A percentile compares a stretch with the other conserved stretches of the same genome.
phyloP scores from a whole-genome alignment of 345 rosid genomes.

The Litchi chinensis region DNA sequence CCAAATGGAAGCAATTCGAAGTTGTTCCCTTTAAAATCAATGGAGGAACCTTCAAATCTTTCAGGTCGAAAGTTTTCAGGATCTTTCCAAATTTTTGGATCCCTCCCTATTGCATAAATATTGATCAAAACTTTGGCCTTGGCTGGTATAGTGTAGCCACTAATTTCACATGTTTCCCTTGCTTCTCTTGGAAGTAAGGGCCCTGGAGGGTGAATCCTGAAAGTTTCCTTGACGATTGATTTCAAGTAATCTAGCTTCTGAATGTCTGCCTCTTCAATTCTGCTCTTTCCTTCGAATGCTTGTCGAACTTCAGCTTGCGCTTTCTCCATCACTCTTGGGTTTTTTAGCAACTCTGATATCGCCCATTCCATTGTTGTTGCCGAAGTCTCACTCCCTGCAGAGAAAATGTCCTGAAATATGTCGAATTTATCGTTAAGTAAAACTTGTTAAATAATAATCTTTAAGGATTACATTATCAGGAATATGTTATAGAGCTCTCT shows the following conservation, averaged over 20 bases:
- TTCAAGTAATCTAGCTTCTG: slow-evolving; percentile 16
- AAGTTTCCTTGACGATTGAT: slow-evolving; percentile 25
- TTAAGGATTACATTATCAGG: not conserved
- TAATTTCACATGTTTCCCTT: slow-evolving; percentile 25
- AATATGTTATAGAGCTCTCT: not conserved
- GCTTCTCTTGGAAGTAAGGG: slow-evolving; percentile 31
- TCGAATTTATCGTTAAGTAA: not conserved
- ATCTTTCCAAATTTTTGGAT: slow-evolving; percentile 27
- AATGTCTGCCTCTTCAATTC: slow-evolving; percentile 23
- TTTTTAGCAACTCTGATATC: slow-evolving; percentile 23
- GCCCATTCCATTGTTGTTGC: slow-evolving; percentile 30
- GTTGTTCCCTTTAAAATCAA: slow-evolving; percentile 22
- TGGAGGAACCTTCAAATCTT: slow-evolving; percentile 16
- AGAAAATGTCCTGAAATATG: slow-evolving; percentile 21
- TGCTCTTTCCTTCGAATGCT: slow-evolving; percentile 11
- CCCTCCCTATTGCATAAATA: slow-evolving; percentile 33
- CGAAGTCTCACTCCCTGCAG: slow-evolving; percentile 29
- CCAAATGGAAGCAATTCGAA: slow-evolving; percentile 30
- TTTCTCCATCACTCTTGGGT: slow-evolving; percentile 19
- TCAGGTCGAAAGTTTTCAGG: slow-evolving; percentile 16
- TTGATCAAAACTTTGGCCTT: slow-evolving; percentile 29
- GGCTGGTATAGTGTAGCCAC: slow-evolving; percentile 25
- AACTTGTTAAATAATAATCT: too few relatives aligned
- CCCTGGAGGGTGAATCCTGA: slow-evolving; percentile 27
- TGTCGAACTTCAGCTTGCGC: slow-evolving; percentile 19